phyloP scores from a whole-genome alignment of 805 yeast species.

The Saccharomyces jurei region DNA sequence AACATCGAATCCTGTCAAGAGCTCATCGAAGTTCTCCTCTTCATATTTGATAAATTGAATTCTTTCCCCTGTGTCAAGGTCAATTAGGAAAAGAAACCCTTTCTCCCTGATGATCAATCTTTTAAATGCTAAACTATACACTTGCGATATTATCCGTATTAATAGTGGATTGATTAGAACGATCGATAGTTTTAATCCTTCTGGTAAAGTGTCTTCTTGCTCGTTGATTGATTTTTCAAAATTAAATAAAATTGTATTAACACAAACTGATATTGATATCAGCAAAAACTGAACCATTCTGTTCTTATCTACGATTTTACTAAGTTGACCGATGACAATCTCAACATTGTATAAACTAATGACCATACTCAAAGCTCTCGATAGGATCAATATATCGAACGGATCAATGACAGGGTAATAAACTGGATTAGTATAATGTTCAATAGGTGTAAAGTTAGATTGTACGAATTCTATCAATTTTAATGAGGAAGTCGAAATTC shows the following conservation, averaged over 20 bases:
- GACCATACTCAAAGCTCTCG: constrained; percentile 18
- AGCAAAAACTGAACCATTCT: constrained; percentile 15
- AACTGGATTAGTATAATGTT: constrained; percentile 11
- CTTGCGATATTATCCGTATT: constrained; percentile 18
- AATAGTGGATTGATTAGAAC: constrained; percentile 15
- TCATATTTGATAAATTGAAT: background rate
- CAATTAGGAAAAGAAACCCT: constrained; percentile 10
- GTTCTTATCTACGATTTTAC: constrained; percentile 8
- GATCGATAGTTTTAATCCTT: constrained; percentile 10
- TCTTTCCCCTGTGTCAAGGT: background rate
- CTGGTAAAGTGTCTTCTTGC: background rate
- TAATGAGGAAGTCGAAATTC: constrained; percentile 5
- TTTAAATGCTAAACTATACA: constrained; percentile 16
- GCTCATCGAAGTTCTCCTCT: constrained; percentile 4
- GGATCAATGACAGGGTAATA: constrained; percentile 12
- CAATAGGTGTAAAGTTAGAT: constrained; percentile 11
- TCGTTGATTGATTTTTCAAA: background rate
- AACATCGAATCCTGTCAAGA: constrained; percentile 7
- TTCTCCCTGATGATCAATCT: constrained; percentile 16
- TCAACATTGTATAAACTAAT: constrained; percentile 16
- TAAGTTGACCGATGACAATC: constrained; percentile 8
- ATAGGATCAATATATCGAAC: constrained; percentile 17
- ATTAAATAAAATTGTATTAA: constrained; percentile 9
- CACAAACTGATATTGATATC: constrained; percentile 12
- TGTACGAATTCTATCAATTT: constrained; percentile 12